Evolutionary conservation across 2,329 filamentous ascomycete genomes (phyloP).

Genomic region (Clonostachys rosea): DNA sequence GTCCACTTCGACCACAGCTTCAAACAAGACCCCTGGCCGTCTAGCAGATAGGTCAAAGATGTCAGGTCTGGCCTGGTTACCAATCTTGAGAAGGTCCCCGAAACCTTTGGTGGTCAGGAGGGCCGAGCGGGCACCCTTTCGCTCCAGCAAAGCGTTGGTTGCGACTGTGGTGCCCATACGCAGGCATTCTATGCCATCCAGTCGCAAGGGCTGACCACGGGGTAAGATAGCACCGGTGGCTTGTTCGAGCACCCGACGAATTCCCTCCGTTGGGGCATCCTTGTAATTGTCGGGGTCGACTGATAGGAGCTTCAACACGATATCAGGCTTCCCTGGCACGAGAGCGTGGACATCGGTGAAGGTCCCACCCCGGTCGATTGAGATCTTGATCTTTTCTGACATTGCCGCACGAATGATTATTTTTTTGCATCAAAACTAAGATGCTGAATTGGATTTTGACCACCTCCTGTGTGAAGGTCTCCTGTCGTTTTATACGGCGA

Average conservation of each 20-base stretch:
- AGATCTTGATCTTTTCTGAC: conserved; percentile 10
- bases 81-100: conserved; percentile 68
- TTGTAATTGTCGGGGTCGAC: conserved; percentile 68
- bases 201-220: conserved; percentile 21
- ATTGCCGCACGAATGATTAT: too few relatives aligned
- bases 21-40: conserved; percentile 64
- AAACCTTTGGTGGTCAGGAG: conserved; percentile 65
- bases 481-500: too few relatives aligned
- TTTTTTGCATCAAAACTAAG: too few relatives aligned
- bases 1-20: conserved; percentile 64
- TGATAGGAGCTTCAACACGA: conserved; percentile 71
- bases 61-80: conserved; percentile 66
- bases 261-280: conserved; percentile 68
- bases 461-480: too few relatives aligned
- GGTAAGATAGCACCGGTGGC: conserved; percentile 53
- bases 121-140: conserved; percentile 67
- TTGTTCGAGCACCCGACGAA: conserved; percentile 59
- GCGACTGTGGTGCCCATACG: conserved; percentile 74
- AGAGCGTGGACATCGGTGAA: conserved; percentile 69
- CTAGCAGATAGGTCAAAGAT: conserved; percentile 68
- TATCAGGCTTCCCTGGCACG: conserved; percentile 60
- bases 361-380: conserved; percentile 62
- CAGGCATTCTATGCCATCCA: conserved; percentile 55
- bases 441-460: too few relatives aligned
- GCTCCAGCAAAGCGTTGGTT: conserved; percentile 69